These are phyloP conservation scores for Podaxis sp. DNA, from an alignment of 768 basidiomycete species.

Conservation along the genomic window DNA sequence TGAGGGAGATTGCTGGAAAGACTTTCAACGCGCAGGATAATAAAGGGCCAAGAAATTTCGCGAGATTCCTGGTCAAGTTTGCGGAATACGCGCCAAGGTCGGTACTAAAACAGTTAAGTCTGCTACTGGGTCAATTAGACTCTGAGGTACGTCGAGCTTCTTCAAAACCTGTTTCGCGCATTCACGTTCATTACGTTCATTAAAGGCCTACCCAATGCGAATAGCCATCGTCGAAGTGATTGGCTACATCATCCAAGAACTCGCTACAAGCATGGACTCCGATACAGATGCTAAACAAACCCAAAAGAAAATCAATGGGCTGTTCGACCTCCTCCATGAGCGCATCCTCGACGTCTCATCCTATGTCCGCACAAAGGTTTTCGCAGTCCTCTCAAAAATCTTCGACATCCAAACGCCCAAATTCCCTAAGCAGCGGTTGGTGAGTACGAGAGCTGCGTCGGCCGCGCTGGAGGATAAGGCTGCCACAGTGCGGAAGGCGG, in stretches of 20 bases:
- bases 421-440: conserved; percentile 83
- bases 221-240: conserved; percentile 92
- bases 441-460: conserved; percentile 74
- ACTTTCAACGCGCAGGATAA: conserved; percentile 78
- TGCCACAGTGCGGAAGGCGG: conserved; percentile 81
- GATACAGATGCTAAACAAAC: conserved; percentile 47
- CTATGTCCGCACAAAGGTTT: conserved; percentile 89
- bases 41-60: conserved; percentile 85
- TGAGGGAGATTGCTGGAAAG: conserved; percentile 83
- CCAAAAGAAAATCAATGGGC: conserved; percentile 72
- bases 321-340: conserved; percentile 83
- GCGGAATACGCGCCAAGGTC: conserved; percentile 77
- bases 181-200: neutral
- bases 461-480: conserved; percentile 87
- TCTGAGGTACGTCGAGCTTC: conserved; percentile 63
- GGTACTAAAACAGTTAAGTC: conserved; percentile 85
- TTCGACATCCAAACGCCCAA: conserved; percentile 67
- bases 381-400: conserved; percentile 71
- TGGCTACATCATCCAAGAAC: conserved; percentile 79
- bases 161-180: neutral
- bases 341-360: conserved; percentile 86
- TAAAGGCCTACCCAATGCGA: conserved; percentile 92
- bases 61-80: conserved; percentile 77
- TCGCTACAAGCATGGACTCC: conserved; percentile 53
- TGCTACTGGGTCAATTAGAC: conserved; percentile 84